Evolutionary conservation across 345 rosid species (phyloP).

Genomic region (Jatropha curcas): DNA sequence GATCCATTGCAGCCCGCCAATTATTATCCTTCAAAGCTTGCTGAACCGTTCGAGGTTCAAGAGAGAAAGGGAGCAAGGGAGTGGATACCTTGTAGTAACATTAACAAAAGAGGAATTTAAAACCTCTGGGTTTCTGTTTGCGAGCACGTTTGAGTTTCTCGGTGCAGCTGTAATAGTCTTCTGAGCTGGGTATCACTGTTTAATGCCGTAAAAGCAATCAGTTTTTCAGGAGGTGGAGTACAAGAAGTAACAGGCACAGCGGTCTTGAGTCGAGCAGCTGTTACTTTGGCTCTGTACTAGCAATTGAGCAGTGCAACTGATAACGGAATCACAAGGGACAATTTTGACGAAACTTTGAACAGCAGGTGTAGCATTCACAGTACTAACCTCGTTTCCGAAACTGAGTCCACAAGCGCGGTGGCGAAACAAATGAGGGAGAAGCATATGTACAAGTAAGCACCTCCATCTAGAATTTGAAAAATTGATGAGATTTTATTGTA

Average conservation of each 20-base stretch:
- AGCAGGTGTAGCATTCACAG: no score
- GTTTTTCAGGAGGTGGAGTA: background rate
- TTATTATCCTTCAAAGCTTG: background rate
- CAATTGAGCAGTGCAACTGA: background rate
- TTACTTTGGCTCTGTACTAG: background rate
- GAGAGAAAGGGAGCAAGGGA: background rate
- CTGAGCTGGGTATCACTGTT: no score
- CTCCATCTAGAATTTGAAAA: background rate
- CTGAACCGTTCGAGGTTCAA: background rate
- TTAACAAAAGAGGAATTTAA: background rate
- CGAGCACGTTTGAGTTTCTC: background rate
- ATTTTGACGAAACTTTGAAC: no score
- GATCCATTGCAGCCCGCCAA: background rate
- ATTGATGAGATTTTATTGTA: background rate
- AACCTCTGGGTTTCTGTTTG: background rate
- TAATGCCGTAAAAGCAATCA: no score
- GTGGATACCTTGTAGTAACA: background rate
- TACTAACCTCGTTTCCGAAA: no score
- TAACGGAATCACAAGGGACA: no score
- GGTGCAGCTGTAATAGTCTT: background rate
- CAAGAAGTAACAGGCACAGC: background rate
- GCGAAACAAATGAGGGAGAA: background rate
- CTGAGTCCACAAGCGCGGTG: background rate
- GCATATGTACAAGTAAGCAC: background rate
- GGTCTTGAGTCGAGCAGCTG: background rate